These are phyloP conservation scores for Didymella glomerata DNA, from an alignment of 2,329 filamentous ascomycete genomes.

Conservation along the genomic window DNA sequence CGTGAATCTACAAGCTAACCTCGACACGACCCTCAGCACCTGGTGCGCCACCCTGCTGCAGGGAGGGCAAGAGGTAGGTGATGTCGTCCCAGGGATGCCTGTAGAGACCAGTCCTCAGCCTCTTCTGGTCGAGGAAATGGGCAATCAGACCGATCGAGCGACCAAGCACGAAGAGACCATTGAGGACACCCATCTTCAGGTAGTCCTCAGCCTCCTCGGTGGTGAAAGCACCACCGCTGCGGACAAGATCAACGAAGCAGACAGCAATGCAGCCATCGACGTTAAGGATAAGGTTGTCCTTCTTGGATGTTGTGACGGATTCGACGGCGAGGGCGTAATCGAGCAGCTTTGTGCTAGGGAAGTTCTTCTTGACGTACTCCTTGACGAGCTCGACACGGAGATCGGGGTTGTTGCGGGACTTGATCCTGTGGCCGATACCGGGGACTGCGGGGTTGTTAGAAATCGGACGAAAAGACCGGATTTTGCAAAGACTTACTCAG, in stretches of 20 bases:
- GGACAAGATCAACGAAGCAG: slow-evolving; percentile 97
- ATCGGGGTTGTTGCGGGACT: slow-evolving; percentile 99
- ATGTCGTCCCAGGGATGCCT: slow-evolving; percentile 84
- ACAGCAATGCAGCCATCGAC: slow-evolving; percentile 98
- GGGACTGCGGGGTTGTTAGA: slow-evolving; percentile 66
- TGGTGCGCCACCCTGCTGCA: slow-evolving; percentile 48
- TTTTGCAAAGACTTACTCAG: slow-evolving; percentile 68
- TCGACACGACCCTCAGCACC: slow-evolving; percentile 55
- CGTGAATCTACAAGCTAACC: slow-evolving; percentile 49
- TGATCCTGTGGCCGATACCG: slow-evolving; percentile 98
- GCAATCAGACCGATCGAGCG: slow-evolving; percentile 98
- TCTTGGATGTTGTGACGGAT: slow-evolving; percentile 98
- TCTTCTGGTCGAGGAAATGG: slow-evolving; percentile 99
- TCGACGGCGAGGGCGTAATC: slow-evolving; percentile 98
- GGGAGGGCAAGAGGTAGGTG: slow-evolving; percentile 53
- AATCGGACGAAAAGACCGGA: not conserved
- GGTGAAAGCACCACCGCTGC: slow-evolving; percentile 97
- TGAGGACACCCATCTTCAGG: slow-evolving; percentile 98
- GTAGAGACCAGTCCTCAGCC: slow-evolving; percentile 97
- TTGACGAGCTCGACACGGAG: slow-evolving; percentile 99
- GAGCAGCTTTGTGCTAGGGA: slow-evolving; percentile 97
- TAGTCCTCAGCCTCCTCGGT: slow-evolving; percentile 98
- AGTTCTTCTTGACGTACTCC: slow-evolving; percentile 97
- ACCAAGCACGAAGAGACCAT: slow-evolving; percentile 98
- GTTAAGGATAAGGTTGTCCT: slow-evolving; percentile 99